These are phyloP conservation scores for Candida hungchunana DNA, from an alignment of 805 yeast genomes.

Conservation along the genomic window DNA sequence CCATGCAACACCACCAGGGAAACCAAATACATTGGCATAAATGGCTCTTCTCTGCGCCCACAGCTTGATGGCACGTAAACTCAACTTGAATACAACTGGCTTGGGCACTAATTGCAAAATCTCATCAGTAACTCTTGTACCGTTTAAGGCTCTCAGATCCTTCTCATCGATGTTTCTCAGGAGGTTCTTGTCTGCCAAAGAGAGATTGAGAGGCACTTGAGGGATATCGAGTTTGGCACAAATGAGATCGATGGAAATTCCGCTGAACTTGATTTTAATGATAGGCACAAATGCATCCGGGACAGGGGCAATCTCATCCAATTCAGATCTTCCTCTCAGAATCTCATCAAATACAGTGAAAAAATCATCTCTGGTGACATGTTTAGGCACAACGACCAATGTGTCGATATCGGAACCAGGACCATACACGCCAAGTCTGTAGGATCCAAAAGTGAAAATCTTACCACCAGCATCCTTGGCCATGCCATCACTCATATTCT, in stretches of 20 bases:
- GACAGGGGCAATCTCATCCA: constrained; percentile 88
- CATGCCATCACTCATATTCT: constrained; percentile 97
- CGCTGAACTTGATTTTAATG: constrained; percentile 81
- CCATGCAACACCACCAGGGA: constrained; percentile 99
- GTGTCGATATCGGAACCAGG: constrained; percentile 99
- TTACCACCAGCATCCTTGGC: constrained; percentile 97
- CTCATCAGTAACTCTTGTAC: constrained; percentile 96
- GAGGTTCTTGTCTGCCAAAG: constrained; percentile 79
- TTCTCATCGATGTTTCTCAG: constrained; percentile 85
- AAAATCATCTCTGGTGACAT: constrained; percentile 85
- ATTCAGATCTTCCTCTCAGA: constrained; percentile 67
- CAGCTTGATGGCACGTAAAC: constrained; percentile 84
- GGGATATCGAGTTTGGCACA: constrained; percentile 82
- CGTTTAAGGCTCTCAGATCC: constrained; percentile 86
- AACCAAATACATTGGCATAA: constrained; percentile 92
- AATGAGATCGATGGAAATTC: constrained; percentile 89
- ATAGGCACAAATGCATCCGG: constrained; percentile 99
- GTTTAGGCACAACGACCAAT: constrained; percentile 94
- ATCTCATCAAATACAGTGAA: constrained; percentile 75
- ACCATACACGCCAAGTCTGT: constrained; percentile 92
- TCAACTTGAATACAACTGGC: constrained; percentile 87
- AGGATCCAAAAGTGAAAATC: constrained; percentile 93
- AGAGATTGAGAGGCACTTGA: constrained; percentile 70
- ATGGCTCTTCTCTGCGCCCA: constrained; percentile 97
- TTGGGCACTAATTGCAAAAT: constrained; percentile 87